Evolutionary conservation across 495 filamentous ascomycete genomes (phyloP), one percentile per base, ranked within the genome.

Genomic region (Tirmania nivea): DNA sequence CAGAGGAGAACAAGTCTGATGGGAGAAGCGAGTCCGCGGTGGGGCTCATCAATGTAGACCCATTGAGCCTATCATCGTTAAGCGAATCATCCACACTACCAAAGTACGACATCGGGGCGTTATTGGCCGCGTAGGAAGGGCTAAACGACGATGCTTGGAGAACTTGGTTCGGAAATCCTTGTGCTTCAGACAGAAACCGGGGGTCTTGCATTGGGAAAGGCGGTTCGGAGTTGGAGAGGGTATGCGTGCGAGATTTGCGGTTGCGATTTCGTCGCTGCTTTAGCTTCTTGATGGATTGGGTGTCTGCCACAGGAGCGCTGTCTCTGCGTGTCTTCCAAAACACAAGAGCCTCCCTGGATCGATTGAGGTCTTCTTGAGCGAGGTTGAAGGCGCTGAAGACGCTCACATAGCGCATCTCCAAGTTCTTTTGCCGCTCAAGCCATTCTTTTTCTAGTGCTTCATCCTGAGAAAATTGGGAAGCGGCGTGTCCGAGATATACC

Each of bases 1-100:
- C 85, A 55, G 86, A 77, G 2, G 81, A 67, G 57, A 93, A 78
- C 53, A 93, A 77, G 57, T 84, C 81, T 1, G 84, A 86, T 20
- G 86, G 86, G 21, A 93, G 68, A 25, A 90, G 70, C 20, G 80
- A 72, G 50, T 83, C 76, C 9, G 86, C 86, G 11, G 83, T 81
- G 25, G 86, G 86, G 58, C 84, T 89, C 66, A 90, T 82, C 34
- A 61, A 35, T 21, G 55, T 54, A 25, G 59, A 50, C 61, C 61
- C 54, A 52, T 56, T 10, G 66, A 61, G 21, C 74, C 60, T 17
- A 71, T 64, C 67, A 73, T 75, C 34, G 59, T 58, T 8, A 54
- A 53, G 14, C 56, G 54, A 10, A 54, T 45, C 53, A 16, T 49
- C 52, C 7, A 58, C 50, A 14, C 55, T 59, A 9, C 74, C 76